Percentiles rank a stretch among this genome's conserved stretches.
phyloP scores from a whole-genome alignment of 768 basidiomycete genomes.

The Piloderma croceum region DNA sequence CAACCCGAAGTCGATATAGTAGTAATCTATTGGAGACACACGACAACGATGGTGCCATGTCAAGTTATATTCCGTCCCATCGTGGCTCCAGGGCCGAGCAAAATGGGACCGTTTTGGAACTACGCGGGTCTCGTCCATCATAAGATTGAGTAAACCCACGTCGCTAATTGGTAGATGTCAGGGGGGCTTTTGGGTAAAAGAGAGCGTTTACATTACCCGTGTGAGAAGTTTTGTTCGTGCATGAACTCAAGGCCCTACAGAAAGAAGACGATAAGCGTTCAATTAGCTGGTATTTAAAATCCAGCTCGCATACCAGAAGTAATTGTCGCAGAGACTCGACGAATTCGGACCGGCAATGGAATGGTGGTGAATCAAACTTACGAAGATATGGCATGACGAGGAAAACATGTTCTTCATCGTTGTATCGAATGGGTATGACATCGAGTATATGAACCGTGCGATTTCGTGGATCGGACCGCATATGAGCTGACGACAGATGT shows the following conservation, averaged over 20 bases:
- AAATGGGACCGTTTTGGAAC: constrained; percentile 12
- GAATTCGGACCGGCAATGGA: constrained; percentile 17
- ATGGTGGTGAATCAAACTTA: constrained; percentile 5
- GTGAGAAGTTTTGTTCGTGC: constrained; percentile 7
- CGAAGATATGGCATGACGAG: constrained; percentile 16
- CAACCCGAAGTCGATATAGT: constrained; percentile 24
- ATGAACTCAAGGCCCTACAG: constrained; percentile 9
- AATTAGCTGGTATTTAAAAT: not conserved
- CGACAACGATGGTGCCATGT: not conserved
- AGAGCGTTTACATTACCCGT: not conserved
- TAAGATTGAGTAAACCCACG: constrained; percentile 12
- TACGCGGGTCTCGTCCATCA: constrained; percentile 12
- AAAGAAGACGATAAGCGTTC: not conserved
- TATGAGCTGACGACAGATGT: constrained; percentile 3
- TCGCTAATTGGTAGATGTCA: constrained; percentile 6
- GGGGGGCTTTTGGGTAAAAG: not conserved
- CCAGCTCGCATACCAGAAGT: constrained; percentile 9
- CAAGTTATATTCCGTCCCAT: not conserved
- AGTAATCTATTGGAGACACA: constrained; percentile 18
- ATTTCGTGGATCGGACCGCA: constrained; percentile 9
- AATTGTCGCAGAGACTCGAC: constrained; percentile 17
- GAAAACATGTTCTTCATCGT: constrained; percentile 1
- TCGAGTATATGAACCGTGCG: constrained; percentile 13
- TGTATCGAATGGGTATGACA: constrained; percentile 4
- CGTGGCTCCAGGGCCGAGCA: not conserved